A percentile compares a stretch with the other conserved stretches of the same genome.
These are phyloP conservation scores for Heterobasidion occidentale DNA, from an alignment of 1,284 basidiomycete species.

Conservation along the genomic window DNA sequence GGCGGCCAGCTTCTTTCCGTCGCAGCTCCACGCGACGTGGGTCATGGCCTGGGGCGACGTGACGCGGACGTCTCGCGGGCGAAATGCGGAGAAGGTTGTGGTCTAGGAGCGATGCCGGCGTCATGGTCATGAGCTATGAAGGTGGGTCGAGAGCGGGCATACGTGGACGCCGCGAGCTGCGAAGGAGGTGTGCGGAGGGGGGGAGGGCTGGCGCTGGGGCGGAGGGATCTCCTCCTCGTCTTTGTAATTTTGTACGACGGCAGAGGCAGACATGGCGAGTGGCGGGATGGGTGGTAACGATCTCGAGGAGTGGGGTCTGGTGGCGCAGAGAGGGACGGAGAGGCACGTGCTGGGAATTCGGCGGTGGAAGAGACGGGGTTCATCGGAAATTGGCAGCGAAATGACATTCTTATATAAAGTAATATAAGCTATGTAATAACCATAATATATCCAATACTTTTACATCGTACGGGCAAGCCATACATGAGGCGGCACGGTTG, in stretches of 20 bases:
- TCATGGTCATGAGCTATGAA: conserved; percentile 11
- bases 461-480: no score
- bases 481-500: no score
- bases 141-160: conserved; percentile 22
- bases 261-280: not conserved
- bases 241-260: conserved; percentile 5
- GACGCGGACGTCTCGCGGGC: conserved; percentile 66
- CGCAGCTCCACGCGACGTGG: conserved; percentile 75
- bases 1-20: conserved; percentile 68
- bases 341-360: conserved; percentile 6
- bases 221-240: conserved; percentile 52
- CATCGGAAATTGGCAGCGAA: no score
- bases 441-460: no score
- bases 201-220: conserved; percentile 65
- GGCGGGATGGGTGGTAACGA: no score
- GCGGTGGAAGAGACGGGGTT: not conserved
- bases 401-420: no score
- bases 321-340: no score
- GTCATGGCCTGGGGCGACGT: conserved; percentile 55
- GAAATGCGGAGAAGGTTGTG: conserved; percentile 70
- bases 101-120: conserved; percentile 33
- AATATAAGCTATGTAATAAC: no score
- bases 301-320: no score
- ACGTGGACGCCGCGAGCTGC: conserved; percentile 63
- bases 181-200: conserved; percentile 64